phyloP scores from a whole-genome alignment of 106 monocot genomes.

The Dendrobium nobile region DNA sequence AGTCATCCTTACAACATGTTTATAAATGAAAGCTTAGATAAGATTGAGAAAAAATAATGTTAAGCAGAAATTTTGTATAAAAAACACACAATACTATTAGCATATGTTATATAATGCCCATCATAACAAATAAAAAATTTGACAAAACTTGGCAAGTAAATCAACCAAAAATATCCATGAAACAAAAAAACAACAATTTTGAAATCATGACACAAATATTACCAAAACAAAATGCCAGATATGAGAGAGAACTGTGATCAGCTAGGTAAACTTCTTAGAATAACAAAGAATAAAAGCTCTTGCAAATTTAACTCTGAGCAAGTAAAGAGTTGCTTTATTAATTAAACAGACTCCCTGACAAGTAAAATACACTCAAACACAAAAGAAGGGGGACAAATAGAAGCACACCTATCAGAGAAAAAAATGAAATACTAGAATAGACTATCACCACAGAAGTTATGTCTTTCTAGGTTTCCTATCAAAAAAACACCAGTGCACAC shows the following conservation, averaged over 20 bases:
- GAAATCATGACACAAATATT: not conserved
- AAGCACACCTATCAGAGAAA: not conserved
- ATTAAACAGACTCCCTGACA: not conserved
- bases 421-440: not conserved
- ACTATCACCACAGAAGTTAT: not conserved
- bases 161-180: not conserved
- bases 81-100: not conserved
- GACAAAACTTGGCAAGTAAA: not conserved
- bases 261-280: not conserved
- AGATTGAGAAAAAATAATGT: too few relatives aligned
- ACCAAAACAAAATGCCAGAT: not conserved
- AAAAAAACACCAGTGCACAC: not conserved
- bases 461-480: not conserved
- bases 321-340: not conserved
- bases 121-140: not conserved
- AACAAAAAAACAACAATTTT: not conserved
- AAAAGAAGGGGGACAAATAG: not conserved
- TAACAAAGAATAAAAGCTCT: not conserved
- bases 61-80: too few relatives aligned
- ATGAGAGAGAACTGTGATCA: not conserved
- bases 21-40: too few relatives aligned
- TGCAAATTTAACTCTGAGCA: not conserved
- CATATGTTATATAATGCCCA: not conserved
- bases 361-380: not conserved
- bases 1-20: too few relatives aligned